A percentile compares a stretch with the other conserved stretches of the same genome.
phyloP scores from a whole-genome alignment of 768 basidiomycete genomes.

The Butyriboletus loyo region DNA sequence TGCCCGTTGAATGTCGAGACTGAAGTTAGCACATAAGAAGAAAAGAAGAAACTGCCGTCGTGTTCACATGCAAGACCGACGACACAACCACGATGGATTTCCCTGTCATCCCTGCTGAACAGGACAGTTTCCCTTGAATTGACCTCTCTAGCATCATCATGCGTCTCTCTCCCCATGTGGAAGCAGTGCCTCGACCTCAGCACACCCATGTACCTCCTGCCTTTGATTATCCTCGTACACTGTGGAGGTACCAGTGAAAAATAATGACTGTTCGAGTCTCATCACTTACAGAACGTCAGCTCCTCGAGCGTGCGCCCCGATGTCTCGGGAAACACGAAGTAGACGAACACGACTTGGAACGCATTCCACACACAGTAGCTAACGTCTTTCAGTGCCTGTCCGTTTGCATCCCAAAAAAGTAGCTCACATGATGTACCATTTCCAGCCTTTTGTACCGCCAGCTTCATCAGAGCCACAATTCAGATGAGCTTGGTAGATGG shows the following conservation, averaged over 20 bases:
- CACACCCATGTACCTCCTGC: background rate
- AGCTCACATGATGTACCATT: conserved; percentile 10
- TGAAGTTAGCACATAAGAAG: too few species aligned
- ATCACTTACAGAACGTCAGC: conserved; percentile 13
- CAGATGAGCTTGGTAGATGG: background rate
- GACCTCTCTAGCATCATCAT: background rate
- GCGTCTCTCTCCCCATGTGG: background rate
- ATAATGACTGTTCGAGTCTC: too few species aligned
- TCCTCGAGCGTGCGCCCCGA: conserved; percentile 15
- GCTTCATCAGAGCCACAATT: background rate
- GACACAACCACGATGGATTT: too few species aligned
- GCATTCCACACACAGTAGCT: conserved; percentile 13
- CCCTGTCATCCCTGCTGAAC: background rate
- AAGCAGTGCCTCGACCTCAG: background rate
- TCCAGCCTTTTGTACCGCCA: conserved; percentile 5
- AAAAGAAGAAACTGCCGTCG: too few species aligned
- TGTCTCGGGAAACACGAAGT: conserved; percentile 15
- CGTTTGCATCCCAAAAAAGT: too few species aligned
- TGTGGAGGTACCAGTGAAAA: background rate
- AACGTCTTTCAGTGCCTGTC: background rate
- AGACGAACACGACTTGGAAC: conserved; percentile 13
- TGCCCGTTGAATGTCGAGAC: too few species aligned
- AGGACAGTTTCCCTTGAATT: background rate
- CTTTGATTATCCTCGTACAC: conserved; percentile 4
- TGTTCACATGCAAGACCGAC: background rate